phyloP scores from a whole-genome alignment of 2,329 filamentous ascomycete species.

The Cercospora brassicicola region DNA sequence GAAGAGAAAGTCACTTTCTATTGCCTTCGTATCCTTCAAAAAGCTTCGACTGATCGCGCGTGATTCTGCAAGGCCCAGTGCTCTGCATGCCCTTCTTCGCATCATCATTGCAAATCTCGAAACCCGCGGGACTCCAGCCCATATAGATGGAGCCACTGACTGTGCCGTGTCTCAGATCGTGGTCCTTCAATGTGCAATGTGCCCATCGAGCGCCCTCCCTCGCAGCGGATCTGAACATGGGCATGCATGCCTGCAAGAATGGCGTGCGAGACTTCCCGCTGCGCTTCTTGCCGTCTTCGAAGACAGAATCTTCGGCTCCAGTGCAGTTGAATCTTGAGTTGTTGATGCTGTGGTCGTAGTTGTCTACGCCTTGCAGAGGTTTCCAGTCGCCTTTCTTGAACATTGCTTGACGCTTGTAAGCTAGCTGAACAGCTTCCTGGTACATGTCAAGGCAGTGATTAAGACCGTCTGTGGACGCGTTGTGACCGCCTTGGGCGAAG shows the following conservation, averaged over 20 bases:
- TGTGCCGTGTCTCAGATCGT: neutral
- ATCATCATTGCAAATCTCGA: neutral
- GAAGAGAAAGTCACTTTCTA: neutral
- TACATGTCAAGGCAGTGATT: slow-evolving; percentile 1
- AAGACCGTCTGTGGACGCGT: neutral
- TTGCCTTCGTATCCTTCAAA: neutral
- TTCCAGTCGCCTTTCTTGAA: neutral
- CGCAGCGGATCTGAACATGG: neutral
- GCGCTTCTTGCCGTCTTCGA: neutral
- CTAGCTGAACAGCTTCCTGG: neutral
- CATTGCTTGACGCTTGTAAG: neutral
- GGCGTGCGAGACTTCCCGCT: neutral
- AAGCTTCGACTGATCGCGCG: neutral
- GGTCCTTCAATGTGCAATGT: neutral
- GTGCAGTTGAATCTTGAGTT: neutral
- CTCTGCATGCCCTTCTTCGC: neutral
- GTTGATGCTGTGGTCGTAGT: neutral
- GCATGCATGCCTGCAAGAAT: neutral
- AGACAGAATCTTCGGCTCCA: neutral
- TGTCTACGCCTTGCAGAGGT: neutral
- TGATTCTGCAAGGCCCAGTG: neutral
- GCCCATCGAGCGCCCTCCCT: neutral
- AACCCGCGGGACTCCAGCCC: neutral
- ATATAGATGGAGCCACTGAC: neutral
- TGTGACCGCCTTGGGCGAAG: neutral